Base-by-base conservation (phyloP, 2,329 filamentous ascomycete genomes). In the Cercospora sp. region DNA sequence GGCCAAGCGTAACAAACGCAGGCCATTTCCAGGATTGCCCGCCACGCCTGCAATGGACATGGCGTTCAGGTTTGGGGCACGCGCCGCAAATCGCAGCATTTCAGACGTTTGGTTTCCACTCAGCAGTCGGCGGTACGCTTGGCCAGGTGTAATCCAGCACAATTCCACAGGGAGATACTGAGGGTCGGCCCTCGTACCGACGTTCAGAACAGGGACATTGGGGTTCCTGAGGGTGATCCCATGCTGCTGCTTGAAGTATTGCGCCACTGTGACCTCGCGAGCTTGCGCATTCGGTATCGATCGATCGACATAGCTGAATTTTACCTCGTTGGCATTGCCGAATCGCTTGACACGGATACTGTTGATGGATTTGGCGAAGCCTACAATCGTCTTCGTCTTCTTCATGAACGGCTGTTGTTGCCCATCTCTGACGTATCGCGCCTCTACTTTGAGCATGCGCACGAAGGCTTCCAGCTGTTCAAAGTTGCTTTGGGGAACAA, bases 61-160 rank as follows among this genome's bases (percentile, higher is more conserved):
- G 0, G 89, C 91, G 71, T 94, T 96, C 5, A 84, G 80, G 1
- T 83, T 83, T 0, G 92, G 91, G 0, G 80, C 80, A 3, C 90
- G 86, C 65, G 90, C 91, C 1, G 92, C 90, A 75, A 92, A 92
- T 0, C 80, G 80, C 57, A 94, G 87, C 91, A 95, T 94, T 0
- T 80, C 74, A 0, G 85, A 82, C 0, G 90, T 91, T 75, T 94
- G 90, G 0, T 82, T 78, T 0, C 84, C 81, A 0, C 77, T 83
- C 16, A 94, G 81, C 73, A 89, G 88, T 3, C 85, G 80, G 45
- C 85, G 87, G 23, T 88, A 83, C 0, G 85, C 78, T 74, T 95
- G 91, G 0, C 90, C 91, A 1, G 86, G 83, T 8, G 87, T 75
- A 2, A 95, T 84, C 3, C 81, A 78, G 69, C 91, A 89, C 5